phyloP scores from a whole-genome alignment of 805 yeast genomes.

The Saturnispora mendoncae region DNA sequence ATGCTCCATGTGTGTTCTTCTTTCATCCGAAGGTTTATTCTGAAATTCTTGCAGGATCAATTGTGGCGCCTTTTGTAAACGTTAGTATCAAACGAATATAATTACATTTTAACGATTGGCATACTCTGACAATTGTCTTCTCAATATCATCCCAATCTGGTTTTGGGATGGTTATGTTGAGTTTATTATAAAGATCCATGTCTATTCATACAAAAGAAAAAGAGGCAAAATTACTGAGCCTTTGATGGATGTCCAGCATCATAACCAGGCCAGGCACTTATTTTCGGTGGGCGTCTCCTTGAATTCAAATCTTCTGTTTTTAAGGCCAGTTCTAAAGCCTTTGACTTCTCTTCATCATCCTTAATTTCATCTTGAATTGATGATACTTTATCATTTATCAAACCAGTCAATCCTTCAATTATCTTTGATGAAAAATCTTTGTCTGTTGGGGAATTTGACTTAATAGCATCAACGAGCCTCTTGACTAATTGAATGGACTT shows the following conservation, averaged over 20 bases:
- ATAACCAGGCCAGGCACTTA: slow-evolving; percentile 56
- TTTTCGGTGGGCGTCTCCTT: slow-evolving; percentile 6
- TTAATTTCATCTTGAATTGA: slow-evolving; percentile 12
- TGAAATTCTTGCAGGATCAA: slow-evolving; percentile 8
- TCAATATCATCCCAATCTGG: slow-evolving; percentile 25
- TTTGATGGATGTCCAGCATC: slow-evolving; percentile 53
- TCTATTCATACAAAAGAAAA: not conserved
- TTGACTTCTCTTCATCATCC: slow-evolving; percentile 11
- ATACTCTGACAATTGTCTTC: slow-evolving; percentile 21
- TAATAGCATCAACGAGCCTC: slow-evolving; percentile 34
- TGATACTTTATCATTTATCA: slow-evolving; percentile 24
- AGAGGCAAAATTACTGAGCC: not conserved
- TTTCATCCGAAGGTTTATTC: slow-evolving; percentile 1
- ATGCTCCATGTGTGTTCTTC: slow-evolving; percentile 3
- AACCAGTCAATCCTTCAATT: slow-evolving; percentile 24
- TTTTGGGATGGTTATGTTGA: slow-evolving; percentile 15
- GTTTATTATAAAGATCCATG: slow-evolving; percentile 8
- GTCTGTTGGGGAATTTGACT: slow-evolving; percentile 44
- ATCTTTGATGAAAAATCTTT: slow-evolving; percentile 39
- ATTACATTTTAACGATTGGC: too few species aligned
- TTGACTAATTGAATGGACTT: slow-evolving; percentile 36
- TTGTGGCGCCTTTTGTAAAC: slow-evolving; percentile 18
- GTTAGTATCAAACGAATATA: too few species aligned
- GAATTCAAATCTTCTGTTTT: slow-evolving; percentile 9
- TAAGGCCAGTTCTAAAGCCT: slow-evolving; percentile 14